Percentiles rank a stretch among this genome's conserved stretches.
Evolutionary conservation across 768 basidiomycete species (phyloP).

Genomic region (Podaxis sp.): DNA sequence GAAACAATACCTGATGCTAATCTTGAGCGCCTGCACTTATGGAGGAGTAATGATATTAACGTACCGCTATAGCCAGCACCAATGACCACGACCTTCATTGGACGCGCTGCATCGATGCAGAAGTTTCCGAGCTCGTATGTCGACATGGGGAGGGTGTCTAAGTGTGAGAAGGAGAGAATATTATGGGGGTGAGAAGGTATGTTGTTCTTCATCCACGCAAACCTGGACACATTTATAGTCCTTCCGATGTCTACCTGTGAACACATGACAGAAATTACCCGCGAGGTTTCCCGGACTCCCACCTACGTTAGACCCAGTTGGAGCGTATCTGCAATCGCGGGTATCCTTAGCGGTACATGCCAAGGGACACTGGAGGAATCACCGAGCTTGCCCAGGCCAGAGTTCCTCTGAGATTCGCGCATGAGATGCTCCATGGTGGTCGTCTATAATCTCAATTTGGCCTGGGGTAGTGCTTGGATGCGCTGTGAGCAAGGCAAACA

Average conservation of each 20-base stretch:
- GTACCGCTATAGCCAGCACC: constrained; percentile 61
- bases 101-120: constrained; percentile 51
- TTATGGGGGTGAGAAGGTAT: constrained; percentile 17
- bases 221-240: background rate
- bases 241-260: background rate
- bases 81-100: constrained; percentile 54
- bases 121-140: constrained; percentile 36
- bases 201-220: background rate
- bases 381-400: background rate
- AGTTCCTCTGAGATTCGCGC: background rate
- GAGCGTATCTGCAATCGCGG: background rate
- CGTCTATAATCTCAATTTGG: background rate
- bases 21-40: background rate
- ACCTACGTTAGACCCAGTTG: background rate
- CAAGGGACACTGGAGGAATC: background rate
- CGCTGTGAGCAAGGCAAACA: background rate
- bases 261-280: background rate
- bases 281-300: background rate
- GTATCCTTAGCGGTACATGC: background rate
- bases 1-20: constrained; percentile 44
- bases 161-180: background rate
- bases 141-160: background rate
- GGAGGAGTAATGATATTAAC: constrained; percentile 11
- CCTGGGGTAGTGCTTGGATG: background rate
- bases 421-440: background rate